Conservation (phyloP, 164 flowering plant genomes). For the Warburgia ugandensis region DNA sequence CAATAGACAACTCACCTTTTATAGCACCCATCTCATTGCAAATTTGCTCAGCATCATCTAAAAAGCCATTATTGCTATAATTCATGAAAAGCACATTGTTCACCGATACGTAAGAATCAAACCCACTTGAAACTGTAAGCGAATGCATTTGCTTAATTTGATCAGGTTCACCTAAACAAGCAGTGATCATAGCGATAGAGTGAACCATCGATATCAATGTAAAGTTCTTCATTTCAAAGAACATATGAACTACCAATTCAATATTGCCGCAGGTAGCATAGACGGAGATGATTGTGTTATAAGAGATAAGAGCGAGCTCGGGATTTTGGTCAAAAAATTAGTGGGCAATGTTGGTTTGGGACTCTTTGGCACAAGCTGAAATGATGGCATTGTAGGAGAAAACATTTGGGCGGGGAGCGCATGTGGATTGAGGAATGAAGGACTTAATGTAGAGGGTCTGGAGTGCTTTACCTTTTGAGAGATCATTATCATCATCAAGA, state of each 20-base stretch:
- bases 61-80: constrained; percentile 52
- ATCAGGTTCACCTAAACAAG: constrained; percentile 26
- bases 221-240: constrained; percentile 35
- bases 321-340: constrained; percentile 66
- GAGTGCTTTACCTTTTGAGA: constrained; percentile 52
- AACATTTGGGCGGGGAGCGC: constrained; percentile 48
- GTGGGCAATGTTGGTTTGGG: constrained; percentile 40
- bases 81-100: constrained; percentile 49
- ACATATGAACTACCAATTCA: constrained; percentile 29
- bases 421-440: constrained; percentile 48
- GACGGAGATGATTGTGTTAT: constrained; percentile 72
- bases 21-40: constrained; percentile 45
- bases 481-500: no score
- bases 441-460: constrained; percentile 58
- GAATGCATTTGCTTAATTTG: constrained; percentile 50
- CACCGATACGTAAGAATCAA: constrained; percentile 53
- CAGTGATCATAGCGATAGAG: constrained; percentile 49
- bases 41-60: constrained; percentile 43
- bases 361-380: constrained; percentile 55
- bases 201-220: constrained; percentile 58
- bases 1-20: constrained; percentile 66
- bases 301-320: constrained; percentile 64
- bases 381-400: constrained; percentile 69
- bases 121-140: constrained; percentile 37
- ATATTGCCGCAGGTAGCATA: constrained; percentile 48